A percentile compares a stretch with the other conserved stretches of the same genome.
Conservation (phyloP, 2,329 filamentous ascomycete genomes). For the Epichloe elymi region DNA sequence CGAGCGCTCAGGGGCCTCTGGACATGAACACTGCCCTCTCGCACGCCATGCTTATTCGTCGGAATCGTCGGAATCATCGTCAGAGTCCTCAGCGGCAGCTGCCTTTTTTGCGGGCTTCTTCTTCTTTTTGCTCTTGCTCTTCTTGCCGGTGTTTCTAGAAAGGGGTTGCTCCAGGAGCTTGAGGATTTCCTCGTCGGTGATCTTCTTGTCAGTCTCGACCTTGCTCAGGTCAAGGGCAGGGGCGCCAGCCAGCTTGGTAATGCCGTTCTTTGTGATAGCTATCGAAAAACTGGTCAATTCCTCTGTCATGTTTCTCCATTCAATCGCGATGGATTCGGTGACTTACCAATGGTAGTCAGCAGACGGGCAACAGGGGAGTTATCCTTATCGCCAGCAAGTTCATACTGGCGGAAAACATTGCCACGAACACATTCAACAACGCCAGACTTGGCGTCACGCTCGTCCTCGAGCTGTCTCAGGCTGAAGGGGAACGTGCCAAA, state of each 20-base stretch:
- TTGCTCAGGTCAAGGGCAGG: conserved; percentile 65
- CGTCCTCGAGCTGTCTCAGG: conserved; percentile 89
- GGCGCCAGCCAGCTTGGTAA: conserved; percentile 72
- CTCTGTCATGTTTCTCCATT: conserved; percentile 21
- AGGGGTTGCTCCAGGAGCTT: conserved; percentile 87
- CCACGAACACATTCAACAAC: conserved; percentile 91
- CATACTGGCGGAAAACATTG: conserved; percentile 89
- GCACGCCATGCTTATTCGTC: conserved; percentile 7
- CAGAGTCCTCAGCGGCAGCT: conserved; percentile 20
- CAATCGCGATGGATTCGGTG: not conserved
- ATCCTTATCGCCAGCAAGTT: conserved; percentile 91
- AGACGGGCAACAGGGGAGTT: conserved; percentile 70
- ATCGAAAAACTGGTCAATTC: not conserved
- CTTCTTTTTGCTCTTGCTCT: conserved; percentile 78
- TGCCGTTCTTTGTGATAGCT: conserved; percentile 93
- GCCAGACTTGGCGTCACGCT: conserved; percentile 89
- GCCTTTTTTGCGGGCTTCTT: conserved; percentile 42
- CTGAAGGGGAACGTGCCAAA: conserved; percentile 98
- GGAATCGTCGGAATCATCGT: conserved; percentile 22
- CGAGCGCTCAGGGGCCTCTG: not conserved
- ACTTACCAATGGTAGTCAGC: conserved; percentile 85
- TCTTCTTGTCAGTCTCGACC: conserved; percentile 94
- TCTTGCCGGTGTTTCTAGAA: conserved; percentile 77
- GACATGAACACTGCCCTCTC: not conserved
- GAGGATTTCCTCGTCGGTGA: conserved; percentile 87